Evolutionary conservation across 2,329 filamentous ascomycete genomes (phyloP), one percentile per base, ranked within the genome.

Genomic region (Neocucurbitaria cava): DNA sequence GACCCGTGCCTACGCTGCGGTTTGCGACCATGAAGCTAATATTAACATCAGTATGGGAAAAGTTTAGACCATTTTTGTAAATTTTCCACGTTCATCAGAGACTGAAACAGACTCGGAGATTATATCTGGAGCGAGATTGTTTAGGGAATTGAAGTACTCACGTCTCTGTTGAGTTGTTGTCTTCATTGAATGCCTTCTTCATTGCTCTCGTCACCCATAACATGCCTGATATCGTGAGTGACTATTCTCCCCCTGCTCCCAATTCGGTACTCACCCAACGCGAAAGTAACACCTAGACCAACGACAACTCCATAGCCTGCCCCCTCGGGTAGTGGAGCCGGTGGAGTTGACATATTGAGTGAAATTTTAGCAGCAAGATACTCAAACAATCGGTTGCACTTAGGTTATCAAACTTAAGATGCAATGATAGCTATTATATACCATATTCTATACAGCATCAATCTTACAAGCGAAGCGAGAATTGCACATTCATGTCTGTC

Each of bases 111-210:
- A n/a, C n/a, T n/a, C n/a, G n/a, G n/a, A n/a, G n/a, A n/a, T n/a
- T n/a, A n/a, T n/a, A n/a, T n/a, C n/a, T n/a, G n/a, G n/a, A n/a
- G n/a, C n/a, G n/a, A n/a, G n/a, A n/a, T n/a, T n/a, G n/a, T n/a
- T n/a, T n/a, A n/a, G n/a, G n/a, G n/a, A 28, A 10, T 28, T 28
- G 26, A 28, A 5, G 26, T 13, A 24, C 48, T 44, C 33, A 51
- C 80, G 83, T 84, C 64, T 85, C 82, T 0, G 81, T 83, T 18
- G 36, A 40, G 21, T 40, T 40, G 9, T 83, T 84, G 43, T 84
- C 81, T 55, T 84, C 82, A 1, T 79, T 79, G 0, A 79, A 74
- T 0, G 81, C 82, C 31, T 70, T 77, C 56, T 82, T 83, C n/a
- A 83, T 59, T 2, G 81, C 49, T 7, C 73, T 75, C 0, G 80